These are phyloP conservation scores for Clarireedia sp. DNA, from an alignment of 2,329 filamentous ascomycete species.

Conservation along the genomic window DNA sequence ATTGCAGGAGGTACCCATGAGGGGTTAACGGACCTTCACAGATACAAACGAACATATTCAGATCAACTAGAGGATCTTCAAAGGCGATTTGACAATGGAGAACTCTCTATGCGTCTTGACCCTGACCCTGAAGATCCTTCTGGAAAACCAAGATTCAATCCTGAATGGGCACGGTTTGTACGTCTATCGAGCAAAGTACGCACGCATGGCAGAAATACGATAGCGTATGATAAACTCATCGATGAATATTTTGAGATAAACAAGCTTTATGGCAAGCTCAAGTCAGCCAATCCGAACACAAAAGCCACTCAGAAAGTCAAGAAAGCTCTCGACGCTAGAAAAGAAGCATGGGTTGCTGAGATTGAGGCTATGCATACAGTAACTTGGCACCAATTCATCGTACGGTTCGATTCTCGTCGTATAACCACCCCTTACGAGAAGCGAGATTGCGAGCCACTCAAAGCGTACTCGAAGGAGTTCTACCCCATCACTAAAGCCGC, in stretches of 20 bases:
- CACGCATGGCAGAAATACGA: not conserved
- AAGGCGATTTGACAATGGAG: not conserved
- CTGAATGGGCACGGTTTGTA: not conserved
- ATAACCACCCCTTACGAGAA: not conserved
- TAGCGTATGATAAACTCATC: not conserved
- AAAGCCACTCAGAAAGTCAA: not conserved
- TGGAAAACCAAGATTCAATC: not conserved
- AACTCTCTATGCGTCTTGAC: not conserved
- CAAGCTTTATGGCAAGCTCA: not conserved
- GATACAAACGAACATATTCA: not conserved
- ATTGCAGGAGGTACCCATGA: constrained; percentile 14
- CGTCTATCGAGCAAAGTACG: not conserved
- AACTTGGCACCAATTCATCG: not conserved
- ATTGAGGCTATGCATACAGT: not conserved
- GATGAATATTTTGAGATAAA: not conserved
- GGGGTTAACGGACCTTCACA: not conserved
- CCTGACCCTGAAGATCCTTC: not conserved
- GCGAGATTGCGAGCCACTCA: constrained; percentile 62
- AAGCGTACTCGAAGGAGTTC: constrained; percentile 51
- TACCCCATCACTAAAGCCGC: constrained; percentile 51
- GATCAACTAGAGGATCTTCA: not conserved
- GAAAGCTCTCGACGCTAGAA: not conserved
- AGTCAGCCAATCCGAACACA: not conserved
- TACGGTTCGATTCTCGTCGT: not conserved
- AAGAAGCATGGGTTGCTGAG: not conserved